These are phyloP conservation scores for Triticum urartu DNA, from an alignment of 176 grass and related monocot species.

Conservation along the genomic window DNA sequence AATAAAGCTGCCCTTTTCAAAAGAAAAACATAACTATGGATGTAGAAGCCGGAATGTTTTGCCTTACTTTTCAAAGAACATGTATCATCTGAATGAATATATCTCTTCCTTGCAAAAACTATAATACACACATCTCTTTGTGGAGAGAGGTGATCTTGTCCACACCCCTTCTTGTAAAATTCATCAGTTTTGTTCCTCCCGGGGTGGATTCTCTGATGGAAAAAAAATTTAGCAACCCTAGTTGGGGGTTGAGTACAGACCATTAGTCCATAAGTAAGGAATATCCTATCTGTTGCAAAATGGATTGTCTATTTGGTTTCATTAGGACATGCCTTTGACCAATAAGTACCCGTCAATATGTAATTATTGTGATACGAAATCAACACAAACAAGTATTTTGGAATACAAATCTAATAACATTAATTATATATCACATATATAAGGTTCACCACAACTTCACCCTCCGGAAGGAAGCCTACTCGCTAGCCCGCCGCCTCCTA, in stretches of 20 bases:
- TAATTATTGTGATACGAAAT: background rate
- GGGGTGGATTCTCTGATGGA: background rate
- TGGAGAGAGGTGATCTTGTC: background rate
- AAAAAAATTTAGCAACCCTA: background rate
- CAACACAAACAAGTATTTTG: background rate
- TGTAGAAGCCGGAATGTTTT: background rate
- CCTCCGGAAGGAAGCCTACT: too few species aligned
- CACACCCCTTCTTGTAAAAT: background rate
- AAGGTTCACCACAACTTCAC: too few species aligned
- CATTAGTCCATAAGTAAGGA: background rate
- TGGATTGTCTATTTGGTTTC: too few species aligned
- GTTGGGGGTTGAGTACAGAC: background rate
- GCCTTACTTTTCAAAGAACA: too few species aligned
- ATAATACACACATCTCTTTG: background rate
- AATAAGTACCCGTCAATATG: background rate
- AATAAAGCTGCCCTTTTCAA: too few species aligned
- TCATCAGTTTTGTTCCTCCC: background rate
- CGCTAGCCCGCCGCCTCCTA: too few species aligned
- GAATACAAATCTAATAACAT: background rate
- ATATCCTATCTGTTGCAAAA: too few species aligned
- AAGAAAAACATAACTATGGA: background rate
- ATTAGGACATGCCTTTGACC: too few species aligned
- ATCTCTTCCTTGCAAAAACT: background rate
- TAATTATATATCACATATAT: background rate
- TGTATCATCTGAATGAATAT: background rate